Conservation (phyloP, 306 rosid genomes). For the Trichosanthes cucumerina region DNA sequence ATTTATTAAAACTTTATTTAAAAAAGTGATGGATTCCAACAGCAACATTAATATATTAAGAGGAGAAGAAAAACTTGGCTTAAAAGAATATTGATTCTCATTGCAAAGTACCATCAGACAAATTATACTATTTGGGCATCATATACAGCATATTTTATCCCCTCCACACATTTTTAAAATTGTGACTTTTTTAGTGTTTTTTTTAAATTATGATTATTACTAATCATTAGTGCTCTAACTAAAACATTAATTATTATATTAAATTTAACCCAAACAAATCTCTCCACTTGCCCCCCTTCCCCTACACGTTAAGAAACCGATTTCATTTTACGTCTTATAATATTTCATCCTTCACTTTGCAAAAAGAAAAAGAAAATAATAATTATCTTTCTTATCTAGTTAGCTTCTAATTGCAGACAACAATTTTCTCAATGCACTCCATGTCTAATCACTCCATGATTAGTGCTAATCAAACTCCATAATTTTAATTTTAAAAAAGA, state of each 20-base stretch:
- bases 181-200: background rate
- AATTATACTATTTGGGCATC: constrained; percentile 17
- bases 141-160: constrained; percentile 9
- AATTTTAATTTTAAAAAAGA: background rate
- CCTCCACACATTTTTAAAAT: background rate
- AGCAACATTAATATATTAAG: background rate
- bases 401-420: background rate
- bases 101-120: constrained; percentile 40
- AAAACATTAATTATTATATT: background rate
- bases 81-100: constrained; percentile 11
- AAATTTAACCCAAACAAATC: background rate
- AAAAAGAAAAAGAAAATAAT: background rate
- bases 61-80: background rate
- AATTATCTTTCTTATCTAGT: background rate
- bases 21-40: background rate
- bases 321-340: background rate
- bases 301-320: background rate
- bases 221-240: constrained; percentile 39
- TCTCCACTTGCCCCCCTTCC: background rate
- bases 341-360: background rate
- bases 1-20: background rate
- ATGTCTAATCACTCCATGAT: background rate
- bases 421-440: background rate
- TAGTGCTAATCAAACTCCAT: background rate
- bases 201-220: background rate